These are phyloP conservation scores for Fomitiporia mediterranea DNA, from an alignment of 1,284 basidiomycete genomes.

Conservation along the genomic window DNA sequence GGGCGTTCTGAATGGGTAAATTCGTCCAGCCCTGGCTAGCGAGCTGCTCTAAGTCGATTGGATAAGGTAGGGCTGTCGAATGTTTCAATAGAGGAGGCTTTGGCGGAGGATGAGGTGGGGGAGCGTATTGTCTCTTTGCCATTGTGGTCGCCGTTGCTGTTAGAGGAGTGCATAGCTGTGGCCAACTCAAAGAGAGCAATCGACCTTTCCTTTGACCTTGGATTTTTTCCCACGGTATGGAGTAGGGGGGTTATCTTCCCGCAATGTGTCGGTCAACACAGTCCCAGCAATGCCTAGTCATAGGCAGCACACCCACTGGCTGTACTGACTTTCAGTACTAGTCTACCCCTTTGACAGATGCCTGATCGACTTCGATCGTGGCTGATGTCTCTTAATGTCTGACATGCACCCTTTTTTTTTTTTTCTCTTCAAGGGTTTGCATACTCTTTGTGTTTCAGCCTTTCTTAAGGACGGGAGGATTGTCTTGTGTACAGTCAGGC, in stretches of 20 bases:
- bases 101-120: constrained; percentile 14
- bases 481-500: too few species aligned
- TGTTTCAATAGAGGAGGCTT: constrained; percentile 7
- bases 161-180: not conserved
- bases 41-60: constrained; percentile 18
- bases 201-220: too few species aligned
- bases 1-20: constrained; percentile 3
- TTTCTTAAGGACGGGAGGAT: too few species aligned
- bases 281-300: too few species aligned
- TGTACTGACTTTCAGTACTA: too few species aligned
- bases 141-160: constrained; percentile 1
- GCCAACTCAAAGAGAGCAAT: too few species aligned
- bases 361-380: too few species aligned
- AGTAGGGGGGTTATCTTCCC: not conserved
- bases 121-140: constrained; percentile 8
- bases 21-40: constrained; percentile 16
- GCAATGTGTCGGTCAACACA: too few species aligned
- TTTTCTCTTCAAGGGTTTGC: not conserved
- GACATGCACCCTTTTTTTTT: too few species aligned
- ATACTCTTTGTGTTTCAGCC: not conserved
- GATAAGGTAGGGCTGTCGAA: not conserved
- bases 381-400: too few species aligned
- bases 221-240: not conserved
- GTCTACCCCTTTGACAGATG: too few species aligned
- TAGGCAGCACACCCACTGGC: too few species aligned